A percentile compares a stretch with the other conserved stretches of the same genome.
phyloP scores from a whole-genome alignment of 2,329 filamentous ascomycete species.

The Claviceps africana region DNA sequence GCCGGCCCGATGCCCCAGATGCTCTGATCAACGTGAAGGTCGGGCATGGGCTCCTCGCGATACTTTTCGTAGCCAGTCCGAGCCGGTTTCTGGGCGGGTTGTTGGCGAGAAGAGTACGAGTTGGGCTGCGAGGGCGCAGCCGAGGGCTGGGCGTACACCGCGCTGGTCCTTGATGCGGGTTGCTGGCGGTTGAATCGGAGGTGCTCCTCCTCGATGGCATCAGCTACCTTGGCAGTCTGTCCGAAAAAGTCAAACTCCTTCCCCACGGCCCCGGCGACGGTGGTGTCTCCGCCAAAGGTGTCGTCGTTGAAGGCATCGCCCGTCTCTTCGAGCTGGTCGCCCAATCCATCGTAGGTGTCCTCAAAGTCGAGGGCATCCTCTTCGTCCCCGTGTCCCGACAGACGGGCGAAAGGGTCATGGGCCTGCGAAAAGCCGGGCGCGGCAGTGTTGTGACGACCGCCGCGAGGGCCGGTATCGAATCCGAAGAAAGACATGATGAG shows the following conservation, averaged over 20 bases:
- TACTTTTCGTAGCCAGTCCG: conserved; percentile 88
- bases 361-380: conserved; percentile 65
- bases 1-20: conserved; percentile 70
- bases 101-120: conserved; percentile 26
- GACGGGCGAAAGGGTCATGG: conserved; percentile 76
- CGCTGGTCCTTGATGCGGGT: conserved; percentile 32
- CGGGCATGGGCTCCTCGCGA: conserved; percentile 70
- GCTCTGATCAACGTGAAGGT: conserved; percentile 82
- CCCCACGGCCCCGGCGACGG: conserved; percentile 44
- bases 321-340: conserved; percentile 78
- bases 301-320: conserved; percentile 95
- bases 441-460: conserved; percentile 44
- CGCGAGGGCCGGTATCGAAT: conserved; percentile 52
- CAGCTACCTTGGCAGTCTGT: conserved; percentile 72
- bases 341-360: conserved; percentile 91
- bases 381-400: conserved; percentile 50
- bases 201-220: conserved; percentile 83
- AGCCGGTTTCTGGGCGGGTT: conserved; percentile 40
- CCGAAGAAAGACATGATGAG: conserved; percentile 78
- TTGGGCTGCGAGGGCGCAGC: conserved; percentile 16
- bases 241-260: conserved; percentile 98
- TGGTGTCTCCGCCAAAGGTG: conserved; percentile 53
- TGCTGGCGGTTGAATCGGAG: conserved; percentile 66
- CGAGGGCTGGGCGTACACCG: conserved; percentile 18
- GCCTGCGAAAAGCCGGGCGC: conserved; percentile 71